These are phyloP conservation scores for Ciborinia camelliae DNA, from an alignment of 2,329 filamentous ascomycete genomes.

Conservation along the genomic window DNA sequence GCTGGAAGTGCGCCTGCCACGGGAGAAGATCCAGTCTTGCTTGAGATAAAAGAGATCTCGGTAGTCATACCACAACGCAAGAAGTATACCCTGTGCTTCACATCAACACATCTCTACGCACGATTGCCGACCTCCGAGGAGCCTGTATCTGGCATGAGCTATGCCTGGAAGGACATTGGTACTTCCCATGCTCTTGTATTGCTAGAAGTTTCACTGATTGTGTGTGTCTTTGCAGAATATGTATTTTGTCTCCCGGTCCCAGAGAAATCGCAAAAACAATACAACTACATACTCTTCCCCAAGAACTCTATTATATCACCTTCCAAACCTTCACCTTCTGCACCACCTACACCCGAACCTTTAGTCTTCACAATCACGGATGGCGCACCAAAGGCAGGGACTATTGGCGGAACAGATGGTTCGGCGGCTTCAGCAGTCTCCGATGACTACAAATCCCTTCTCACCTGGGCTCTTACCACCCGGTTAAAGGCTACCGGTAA, in stretches of 20 bases:
- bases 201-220: slow-evolving; percentile 11
- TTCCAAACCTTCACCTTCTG: slow-evolving; percentile 43
- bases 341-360: slow-evolving; percentile 47
- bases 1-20: slow-evolving; percentile 26
- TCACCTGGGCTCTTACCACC: slow-evolving; percentile 58
- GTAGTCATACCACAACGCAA: slow-evolving; percentile 65
- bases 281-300: slow-evolving; percentile 64
- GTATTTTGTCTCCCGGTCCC: slow-evolving; percentile 63
- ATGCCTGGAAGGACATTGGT: slow-evolving; percentile 63
- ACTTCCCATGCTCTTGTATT: slow-evolving; percentile 25
- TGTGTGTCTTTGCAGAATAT: slow-evolving; percentile 46
- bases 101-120: slow-evolving; percentile 56
- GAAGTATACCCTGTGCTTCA: slow-evolving; percentile 64
- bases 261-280: slow-evolving; percentile 61
- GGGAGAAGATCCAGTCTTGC: slow-evolving; percentile 49
- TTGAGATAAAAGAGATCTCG: slow-evolving; percentile 64
- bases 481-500: slow-evolving; percentile 51
- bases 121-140: slow-evolving; percentile 49
- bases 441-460: slow-evolving; percentile 56
- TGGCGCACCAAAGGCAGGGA: slow-evolving; percentile 57
- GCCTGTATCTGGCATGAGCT: slow-evolving; percentile 53
- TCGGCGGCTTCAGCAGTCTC: slow-evolving; percentile 51
- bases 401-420: slow-evolving; percentile 51
- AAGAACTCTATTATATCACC: slow-evolving; percentile 50
- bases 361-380: slow-evolving; percentile 62